Evolutionary conservation across 768 basidiomycete species (phyloP).

Genomic region (Tulasnella sp.): DNA sequence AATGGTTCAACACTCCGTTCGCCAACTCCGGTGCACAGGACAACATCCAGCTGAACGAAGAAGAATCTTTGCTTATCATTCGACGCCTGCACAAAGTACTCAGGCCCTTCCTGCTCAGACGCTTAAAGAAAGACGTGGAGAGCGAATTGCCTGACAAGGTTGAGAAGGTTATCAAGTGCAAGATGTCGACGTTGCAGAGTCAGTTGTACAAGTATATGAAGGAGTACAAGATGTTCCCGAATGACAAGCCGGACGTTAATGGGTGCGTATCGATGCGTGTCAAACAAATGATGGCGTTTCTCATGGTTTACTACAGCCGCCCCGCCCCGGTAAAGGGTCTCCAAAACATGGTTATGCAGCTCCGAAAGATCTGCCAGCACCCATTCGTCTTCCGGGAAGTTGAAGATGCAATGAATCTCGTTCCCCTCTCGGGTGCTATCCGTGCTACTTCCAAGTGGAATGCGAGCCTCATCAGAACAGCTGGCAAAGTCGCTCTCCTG

Average conservation of each 20-base stretch:
- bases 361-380: slow-evolving; percentile 97
- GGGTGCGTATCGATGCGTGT: slow-evolving; percentile 44
- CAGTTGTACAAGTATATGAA: slow-evolving; percentile 97
- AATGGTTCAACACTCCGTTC: slow-evolving; percentile 99
- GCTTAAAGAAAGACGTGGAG: slow-evolving; percentile 96
- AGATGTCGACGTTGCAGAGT: slow-evolving; percentile 86
- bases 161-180: slow-evolving; percentile 93
- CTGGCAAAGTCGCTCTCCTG: slow-evolving; percentile 91
- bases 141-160: slow-evolving; percentile 93
- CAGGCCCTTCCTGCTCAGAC: slow-evolving; percentile 83
- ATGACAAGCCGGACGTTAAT: slow-evolving; percentile 65
- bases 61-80: slow-evolving; percentile 96
- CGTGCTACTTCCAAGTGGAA: slow-evolving; percentile 64
- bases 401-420: slow-evolving; percentile 76
- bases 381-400: slow-evolving; percentile 94
- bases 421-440: background rate
- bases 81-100: slow-evolving; percentile 94
- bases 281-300: slow-evolving; percentile 1
- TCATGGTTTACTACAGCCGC: slow-evolving; percentile 41
- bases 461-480: slow-evolving; percentile 73
- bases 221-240: slow-evolving; percentile 90
- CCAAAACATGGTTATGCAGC: slow-evolving; percentile 94
- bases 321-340: slow-evolving; percentile 74
- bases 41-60: slow-evolving; percentile 99
- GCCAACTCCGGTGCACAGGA: slow-evolving; percentile 96